A percentile compares a stretch with the other conserved stretches of the same genome.
Conservation (phyloP, 768 basidiomycete species). For the Lentinus brumalis region DNA sequence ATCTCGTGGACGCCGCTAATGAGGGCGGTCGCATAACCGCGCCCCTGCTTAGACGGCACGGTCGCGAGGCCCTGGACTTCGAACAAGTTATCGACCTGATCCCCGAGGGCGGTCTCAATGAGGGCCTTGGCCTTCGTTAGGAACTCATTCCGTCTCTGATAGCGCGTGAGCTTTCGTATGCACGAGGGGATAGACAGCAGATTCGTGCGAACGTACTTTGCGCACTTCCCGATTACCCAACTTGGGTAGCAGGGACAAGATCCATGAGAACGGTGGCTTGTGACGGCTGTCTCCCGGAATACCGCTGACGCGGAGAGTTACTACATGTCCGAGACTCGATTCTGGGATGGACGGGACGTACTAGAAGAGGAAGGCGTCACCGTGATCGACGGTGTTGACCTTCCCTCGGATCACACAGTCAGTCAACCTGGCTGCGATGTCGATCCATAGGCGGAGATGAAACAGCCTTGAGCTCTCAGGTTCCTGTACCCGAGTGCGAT, state of each 20-base stretch:
- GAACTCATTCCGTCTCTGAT: background rate
- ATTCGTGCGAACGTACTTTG: background rate
- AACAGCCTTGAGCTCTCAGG: too few relatives aligned
- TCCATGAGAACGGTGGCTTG: background rate
- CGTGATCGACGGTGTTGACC: background rate
- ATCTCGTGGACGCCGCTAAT: background rate
- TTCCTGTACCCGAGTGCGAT: too few relatives aligned
- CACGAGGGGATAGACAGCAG: background rate
- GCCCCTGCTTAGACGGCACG: conserved; percentile 3
- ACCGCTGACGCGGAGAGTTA: background rate
- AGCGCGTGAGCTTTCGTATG: background rate
- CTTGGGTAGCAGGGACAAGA: background rate
- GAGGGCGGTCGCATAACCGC: conserved; percentile 5
- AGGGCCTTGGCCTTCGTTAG: background rate
- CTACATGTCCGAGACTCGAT: background rate
- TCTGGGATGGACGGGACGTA: background rate
- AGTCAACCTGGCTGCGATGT: too few relatives aligned
- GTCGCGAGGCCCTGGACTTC: background rate
- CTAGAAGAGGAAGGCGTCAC: background rate
- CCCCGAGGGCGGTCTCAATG: background rate
- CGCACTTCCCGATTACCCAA: background rate
- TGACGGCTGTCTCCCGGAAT: background rate
- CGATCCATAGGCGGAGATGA: too few relatives aligned
- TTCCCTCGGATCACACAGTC: too few relatives aligned
- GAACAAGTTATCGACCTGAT: background rate